These are phyloP conservation scores for Isoetes taiwanensis DNA, from an alignment of 75 land plant species.

Conservation along the genomic window DNA sequence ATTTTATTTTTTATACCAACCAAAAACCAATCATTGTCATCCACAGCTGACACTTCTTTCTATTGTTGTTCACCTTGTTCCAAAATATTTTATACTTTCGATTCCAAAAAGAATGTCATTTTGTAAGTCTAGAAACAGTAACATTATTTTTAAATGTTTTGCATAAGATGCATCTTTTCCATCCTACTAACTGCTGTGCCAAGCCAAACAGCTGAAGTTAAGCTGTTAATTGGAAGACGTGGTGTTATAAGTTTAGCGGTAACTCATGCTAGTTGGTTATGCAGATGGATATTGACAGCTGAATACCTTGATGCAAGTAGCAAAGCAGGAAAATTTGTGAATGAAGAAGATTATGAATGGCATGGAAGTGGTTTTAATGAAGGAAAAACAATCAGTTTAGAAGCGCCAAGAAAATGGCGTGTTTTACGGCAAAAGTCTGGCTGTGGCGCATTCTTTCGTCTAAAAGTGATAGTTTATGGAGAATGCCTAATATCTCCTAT, in stretches of 20 bases:
- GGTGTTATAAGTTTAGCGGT: background rate
- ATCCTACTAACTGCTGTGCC: background rate
- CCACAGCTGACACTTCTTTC: no score
- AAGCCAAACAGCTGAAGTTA: background rate
- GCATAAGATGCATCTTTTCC: no score
- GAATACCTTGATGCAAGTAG: conserved; percentile 53
- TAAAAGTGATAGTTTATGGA: conserved; percentile 64
- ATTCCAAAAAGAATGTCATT: no score
- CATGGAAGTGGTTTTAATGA: conserved; percentile 41
- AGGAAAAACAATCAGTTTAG: conserved; percentile 59
- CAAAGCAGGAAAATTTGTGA: conserved; percentile 51
- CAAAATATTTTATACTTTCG: no score
- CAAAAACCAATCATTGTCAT: no score
- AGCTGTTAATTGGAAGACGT: background rate
- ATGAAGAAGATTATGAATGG: conserved; percentile 74
- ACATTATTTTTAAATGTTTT: no score
- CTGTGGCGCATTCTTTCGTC: conserved; percentile 67
- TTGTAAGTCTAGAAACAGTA: no score
- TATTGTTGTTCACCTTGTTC: no score
- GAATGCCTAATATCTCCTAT: conserved; percentile 69
- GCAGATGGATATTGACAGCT: conserved; percentile 70
- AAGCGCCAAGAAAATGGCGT: conserved; percentile 87
- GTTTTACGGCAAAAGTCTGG: conserved; percentile 44
- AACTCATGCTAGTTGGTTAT: background rate
- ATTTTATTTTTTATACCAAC: no score